Percentiles rank a stretch among this genome's conserved stretches.
Evolutionary conservation across 345 rosid species (phyloP).

Genomic region (Turnera subulata): DNA sequence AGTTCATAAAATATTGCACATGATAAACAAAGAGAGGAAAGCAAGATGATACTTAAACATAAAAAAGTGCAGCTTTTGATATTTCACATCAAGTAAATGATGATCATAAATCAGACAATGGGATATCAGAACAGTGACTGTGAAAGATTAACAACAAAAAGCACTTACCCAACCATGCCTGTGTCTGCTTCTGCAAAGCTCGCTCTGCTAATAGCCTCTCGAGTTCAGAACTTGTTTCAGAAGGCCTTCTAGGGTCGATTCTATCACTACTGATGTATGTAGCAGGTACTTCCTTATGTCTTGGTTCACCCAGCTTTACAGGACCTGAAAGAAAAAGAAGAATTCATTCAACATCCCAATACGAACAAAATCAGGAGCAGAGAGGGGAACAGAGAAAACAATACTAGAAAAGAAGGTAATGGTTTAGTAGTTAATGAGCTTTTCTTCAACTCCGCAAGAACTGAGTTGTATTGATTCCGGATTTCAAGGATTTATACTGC

Average conservation of each 20-base stretch:
- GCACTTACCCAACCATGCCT: slow-evolving; percentile 9
- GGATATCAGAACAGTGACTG: not conserved
- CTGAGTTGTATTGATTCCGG: not conserved
- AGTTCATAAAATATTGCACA: not conserved
- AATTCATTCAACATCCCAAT: not conserved
- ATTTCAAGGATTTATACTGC: too few species aligned
- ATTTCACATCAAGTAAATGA: too few species aligned
- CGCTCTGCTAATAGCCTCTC: slow-evolving; percentile 24
- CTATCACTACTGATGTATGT: not conserved
- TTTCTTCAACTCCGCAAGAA: too few species aligned
- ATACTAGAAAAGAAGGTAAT: too few species aligned
- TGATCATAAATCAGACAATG: too few species aligned
- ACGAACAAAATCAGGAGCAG: not conserved
- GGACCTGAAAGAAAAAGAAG: slow-evolving; percentile 7
- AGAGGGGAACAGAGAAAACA: not conserved
- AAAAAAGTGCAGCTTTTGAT: too few species aligned
- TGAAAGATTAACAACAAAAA: not conserved
- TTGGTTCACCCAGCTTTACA: slow-evolving; percentile 4
- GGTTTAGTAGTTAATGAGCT: too few species aligned
- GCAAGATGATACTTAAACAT: too few species aligned
- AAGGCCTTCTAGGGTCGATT: slow-evolving; percentile 1
- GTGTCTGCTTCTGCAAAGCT: slow-evolving; percentile 19
- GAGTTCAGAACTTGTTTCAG: slow-evolving; percentile 18
- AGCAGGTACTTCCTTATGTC: slow-evolving; percentile 9
- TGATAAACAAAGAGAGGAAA: not conserved